Percentiles rank a stretch among this genome's conserved stretches.
Conservation (phyloP, 805 yeast species). For the Monosporozyma yasuniensis region DNA sequence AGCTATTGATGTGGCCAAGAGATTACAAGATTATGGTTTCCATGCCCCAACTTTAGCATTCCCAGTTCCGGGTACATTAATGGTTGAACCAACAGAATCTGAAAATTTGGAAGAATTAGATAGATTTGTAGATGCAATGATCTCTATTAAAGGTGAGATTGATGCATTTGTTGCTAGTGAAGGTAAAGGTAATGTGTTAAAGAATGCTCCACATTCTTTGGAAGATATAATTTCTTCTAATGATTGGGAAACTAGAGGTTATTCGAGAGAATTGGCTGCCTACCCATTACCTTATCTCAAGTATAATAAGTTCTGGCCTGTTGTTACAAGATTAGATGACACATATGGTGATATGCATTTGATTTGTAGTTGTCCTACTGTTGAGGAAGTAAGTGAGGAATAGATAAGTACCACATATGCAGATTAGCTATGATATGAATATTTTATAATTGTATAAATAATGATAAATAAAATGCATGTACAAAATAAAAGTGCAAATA, state of each 20-base stretch:
- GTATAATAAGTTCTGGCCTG: constrained; percentile 85
- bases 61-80: constrained; percentile 95
- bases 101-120: constrained; percentile 84
- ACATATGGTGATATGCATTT: constrained; percentile 89
- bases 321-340: constrained; percentile 87
- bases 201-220: constrained; percentile 88
- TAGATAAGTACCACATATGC: background rate
- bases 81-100: constrained; percentile 97
- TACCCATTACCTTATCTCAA: constrained; percentile 75
- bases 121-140: constrained; percentile 80
- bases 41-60: constrained; percentile 98
- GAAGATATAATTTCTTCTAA: constrained; percentile 58
- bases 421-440: background rate
- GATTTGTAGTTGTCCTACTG: constrained; percentile 87
- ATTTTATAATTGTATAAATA: background rate
- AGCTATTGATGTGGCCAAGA: constrained; percentile 93
- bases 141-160: constrained; percentile 76
- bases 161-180: constrained; percentile 59
- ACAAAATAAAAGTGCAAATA: background rate
- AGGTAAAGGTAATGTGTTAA: constrained; percentile 59
- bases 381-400: constrained; percentile 46
- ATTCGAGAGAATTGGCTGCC: constrained; percentile 88
- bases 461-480: background rate
- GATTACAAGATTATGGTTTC: constrained; percentile 96
- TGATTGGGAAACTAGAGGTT: constrained; percentile 80